Base-by-base conservation (phyloP, 306 rosid species). In the Senna tora region DNA sequence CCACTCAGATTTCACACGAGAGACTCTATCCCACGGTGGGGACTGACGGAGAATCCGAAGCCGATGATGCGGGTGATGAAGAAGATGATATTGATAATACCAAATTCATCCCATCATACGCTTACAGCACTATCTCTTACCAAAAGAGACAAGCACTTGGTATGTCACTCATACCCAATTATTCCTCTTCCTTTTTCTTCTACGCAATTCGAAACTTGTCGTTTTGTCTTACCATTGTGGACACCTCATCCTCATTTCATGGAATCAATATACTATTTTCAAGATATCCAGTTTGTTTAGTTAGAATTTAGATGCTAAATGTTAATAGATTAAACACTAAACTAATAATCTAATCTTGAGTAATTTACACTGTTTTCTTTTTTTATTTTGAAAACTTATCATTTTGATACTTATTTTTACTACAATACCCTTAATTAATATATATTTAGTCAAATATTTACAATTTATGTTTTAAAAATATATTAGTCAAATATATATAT, bases 121-220 rank as follows among this genome's bases (percentile, higher is more conserved):
- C 98, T 30, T 86, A 87, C 50, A 89, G 88, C 80, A 94, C 97
- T 43, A 86, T 94, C 73, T 89, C 96, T 3, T 91, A 70, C 61
- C 98, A 94, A 36, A 94, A 91, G 75, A 89, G 98, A 86, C 92
- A 91, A 52, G 98, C 97, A 65, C 88, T 94, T 56, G 98, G 98
- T 94, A 84, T 71, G 52, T 46, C 47, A 9, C 20, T 25, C 36
- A 34, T 9, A 10, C 71, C 13, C 19, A 36, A 43, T 57, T 47
- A 20, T 65, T 45, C 12, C 41, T 11, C 20, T 41, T 9, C 25
- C 12, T 5, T 67, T 9, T 1, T 38, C 46, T 17, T 60, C 10
- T n/a, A 0, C 28, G n/a, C 21, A n/a, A 59, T 59, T 16, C n/a
- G 7, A 59, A 4, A 2, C 7, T 11, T 25, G 3, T 21, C 17